These are phyloP conservation scores for Podospora anserina DNA, from an alignment of 495 filamentous ascomycete species.

Conservation along the genomic window DNA sequence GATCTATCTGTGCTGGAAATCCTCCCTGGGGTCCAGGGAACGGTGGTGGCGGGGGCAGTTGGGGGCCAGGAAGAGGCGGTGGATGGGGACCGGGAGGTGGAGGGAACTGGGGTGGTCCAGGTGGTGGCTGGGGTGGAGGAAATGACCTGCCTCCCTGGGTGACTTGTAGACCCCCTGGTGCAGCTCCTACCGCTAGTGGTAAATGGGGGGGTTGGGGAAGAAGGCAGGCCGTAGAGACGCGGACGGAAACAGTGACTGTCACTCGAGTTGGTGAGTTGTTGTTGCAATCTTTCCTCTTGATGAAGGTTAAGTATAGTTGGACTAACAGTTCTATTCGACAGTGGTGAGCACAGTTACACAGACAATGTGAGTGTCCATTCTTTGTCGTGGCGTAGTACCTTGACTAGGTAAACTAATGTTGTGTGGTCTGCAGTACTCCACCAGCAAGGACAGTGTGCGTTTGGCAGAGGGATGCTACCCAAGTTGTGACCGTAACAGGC, in stretches of 20 bases:
- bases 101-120: not conserved
- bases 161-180: not conserved
- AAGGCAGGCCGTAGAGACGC: not conserved
- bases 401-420: not conserved
- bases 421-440: not conserved
- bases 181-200: not conserved
- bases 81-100: not conserved
- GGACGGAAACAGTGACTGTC: not conserved
- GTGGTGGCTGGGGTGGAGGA: constrained; percentile 1
- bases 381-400: too few relatives aligned
- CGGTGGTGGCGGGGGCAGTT: not conserved
- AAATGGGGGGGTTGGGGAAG: not conserved
- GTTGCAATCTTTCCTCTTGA: not conserved
- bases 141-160: not conserved
- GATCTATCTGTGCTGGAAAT: not conserved
- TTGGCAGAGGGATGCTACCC: not conserved
- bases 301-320: not conserved
- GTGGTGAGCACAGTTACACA: not conserved
- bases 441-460: not conserved
- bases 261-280: not conserved
- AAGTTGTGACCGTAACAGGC: not conserved
- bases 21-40: not conserved
- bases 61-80: not conserved
- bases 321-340: not conserved
- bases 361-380: not conserved